Conservation (phyloP, 305 asterid genomes). For the Solanum chacoense region DNA sequence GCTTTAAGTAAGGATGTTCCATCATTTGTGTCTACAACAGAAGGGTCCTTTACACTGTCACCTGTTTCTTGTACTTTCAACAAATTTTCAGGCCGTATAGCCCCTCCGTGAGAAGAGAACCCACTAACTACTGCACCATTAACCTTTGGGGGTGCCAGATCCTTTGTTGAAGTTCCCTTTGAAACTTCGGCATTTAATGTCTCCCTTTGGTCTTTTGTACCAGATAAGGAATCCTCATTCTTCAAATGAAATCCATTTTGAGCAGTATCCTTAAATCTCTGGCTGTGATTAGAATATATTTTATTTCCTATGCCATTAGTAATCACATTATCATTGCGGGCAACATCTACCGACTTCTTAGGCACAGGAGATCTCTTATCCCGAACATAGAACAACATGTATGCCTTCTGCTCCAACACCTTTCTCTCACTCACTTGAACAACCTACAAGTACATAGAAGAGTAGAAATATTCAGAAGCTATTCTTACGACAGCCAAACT, state of each 20-base stretch:
- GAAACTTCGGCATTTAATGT: conserved; percentile 5
- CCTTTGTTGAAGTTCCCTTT: conserved; percentile 20
- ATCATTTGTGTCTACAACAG: conserved; percentile 3
- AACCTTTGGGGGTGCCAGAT: conserved; percentile 2
- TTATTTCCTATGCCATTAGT: conserved; percentile 34
- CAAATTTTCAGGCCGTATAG: conserved; percentile 10
- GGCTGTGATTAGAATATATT: conserved; percentile 26
- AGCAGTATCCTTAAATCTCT: conserved; percentile 22
- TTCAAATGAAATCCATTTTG: conserved; percentile 31
- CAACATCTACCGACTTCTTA: conserved; percentile 39
- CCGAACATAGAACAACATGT: conserved; percentile 87
- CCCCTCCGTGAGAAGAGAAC: conserved; percentile 15
- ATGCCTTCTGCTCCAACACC: conserved; percentile 92
- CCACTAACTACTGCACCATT: conserved; percentile 16
- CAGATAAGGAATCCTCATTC: conserved; percentile 14
- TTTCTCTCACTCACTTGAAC: conserved; percentile 68
- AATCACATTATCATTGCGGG: conserved; percentile 34
- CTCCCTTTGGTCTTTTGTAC: conserved; percentile 23
- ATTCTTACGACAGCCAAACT: conserved; percentile 1
- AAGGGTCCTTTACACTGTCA: conserved; percentile 16
- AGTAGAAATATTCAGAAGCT: not conserved
- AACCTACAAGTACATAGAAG: conserved; percentile 43
- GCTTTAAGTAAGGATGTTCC: conserved; percentile 11
- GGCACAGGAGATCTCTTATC: conserved; percentile 33
- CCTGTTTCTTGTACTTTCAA: conserved; percentile 16